phyloP scores from a whole-genome alignment of 495 filamentous ascomycete species.

The Penicillium malachiteum region DNA sequence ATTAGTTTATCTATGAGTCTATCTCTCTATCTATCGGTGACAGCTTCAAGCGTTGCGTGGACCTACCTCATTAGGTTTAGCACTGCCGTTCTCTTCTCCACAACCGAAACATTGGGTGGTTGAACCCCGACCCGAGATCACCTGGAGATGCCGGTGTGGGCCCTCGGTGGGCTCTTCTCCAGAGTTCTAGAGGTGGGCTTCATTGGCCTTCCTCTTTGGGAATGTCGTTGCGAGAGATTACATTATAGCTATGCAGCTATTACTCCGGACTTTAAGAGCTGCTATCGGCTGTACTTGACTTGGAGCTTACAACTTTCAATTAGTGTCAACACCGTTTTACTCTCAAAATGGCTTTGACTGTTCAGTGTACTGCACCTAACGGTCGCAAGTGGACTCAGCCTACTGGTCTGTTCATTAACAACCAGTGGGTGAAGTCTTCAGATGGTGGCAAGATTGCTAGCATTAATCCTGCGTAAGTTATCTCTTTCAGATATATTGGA shows the following conservation, averaged over 20 bases:
- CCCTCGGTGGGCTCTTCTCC: slow-evolving; percentile 3
- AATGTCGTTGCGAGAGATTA: slow-evolving; percentile 22
- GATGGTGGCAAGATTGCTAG: slow-evolving; percentile 68
- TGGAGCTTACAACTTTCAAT: slow-evolving; percentile 6
- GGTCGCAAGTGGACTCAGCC: slow-evolving; percentile 75
- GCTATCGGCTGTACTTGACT: slow-evolving; percentile 13
- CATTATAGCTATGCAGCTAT: slow-evolving; percentile 5
- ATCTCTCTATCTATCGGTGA: not conserved
- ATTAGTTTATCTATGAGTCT: not conserved
- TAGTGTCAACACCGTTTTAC: not conserved
- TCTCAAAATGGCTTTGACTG: slow-evolving; percentile 22
- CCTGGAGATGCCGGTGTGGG: slow-evolving; percentile 19
- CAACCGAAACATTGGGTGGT: not conserved
- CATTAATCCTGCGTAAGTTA: slow-evolving; percentile 77
- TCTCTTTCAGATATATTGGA: not conserved
- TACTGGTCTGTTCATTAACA: slow-evolving; percentile 89
- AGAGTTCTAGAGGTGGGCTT: not conserved
- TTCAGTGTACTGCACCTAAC: slow-evolving; percentile 59
- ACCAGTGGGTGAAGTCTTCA: slow-evolving; percentile 78
- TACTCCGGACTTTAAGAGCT: slow-evolving; percentile 20
- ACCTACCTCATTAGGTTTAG: slow-evolving; percentile 23
- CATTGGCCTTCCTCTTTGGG: slow-evolving; percentile 16
- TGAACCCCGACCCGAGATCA: slow-evolving; percentile 1
- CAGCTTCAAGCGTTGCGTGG: slow-evolving; percentile 13
- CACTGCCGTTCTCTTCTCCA: not conserved